Evolutionary conservation across 1,139 yeast genomes (phyloP).

Genomic region (Kluyveromyces sp.): DNA sequence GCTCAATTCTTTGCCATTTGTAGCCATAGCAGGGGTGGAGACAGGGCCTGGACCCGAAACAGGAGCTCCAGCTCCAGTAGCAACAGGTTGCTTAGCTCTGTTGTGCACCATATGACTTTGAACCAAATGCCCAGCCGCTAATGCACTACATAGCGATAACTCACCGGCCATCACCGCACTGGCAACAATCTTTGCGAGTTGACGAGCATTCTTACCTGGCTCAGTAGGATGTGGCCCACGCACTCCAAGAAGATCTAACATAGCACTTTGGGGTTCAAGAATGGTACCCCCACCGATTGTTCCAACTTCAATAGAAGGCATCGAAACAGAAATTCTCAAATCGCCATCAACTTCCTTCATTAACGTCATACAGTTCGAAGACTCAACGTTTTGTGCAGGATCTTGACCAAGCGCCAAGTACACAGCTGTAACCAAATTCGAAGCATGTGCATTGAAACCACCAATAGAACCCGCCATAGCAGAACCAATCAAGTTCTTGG

Average conservation of each 20-base stretch:
- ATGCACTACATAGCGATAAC: constrained; percentile 84
- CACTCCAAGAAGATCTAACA: constrained; percentile 90
- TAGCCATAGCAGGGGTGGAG: constrained; percentile 14
- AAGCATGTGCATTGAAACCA: constrained; percentile 97
- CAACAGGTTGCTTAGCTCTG: constrained; percentile 41
- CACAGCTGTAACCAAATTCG: constrained; percentile 90
- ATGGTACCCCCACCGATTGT: constrained; percentile 99
- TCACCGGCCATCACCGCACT: constrained; percentile 96
- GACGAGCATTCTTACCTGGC: constrained; percentile 94
- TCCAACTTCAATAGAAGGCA: constrained; percentile 99
- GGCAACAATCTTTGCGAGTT: constrained; percentile 90
- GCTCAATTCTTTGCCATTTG: constrained; percentile 19
- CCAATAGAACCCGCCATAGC: constrained; percentile 99
- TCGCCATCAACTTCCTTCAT: constrained; percentile 83
- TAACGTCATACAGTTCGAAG: constrained; percentile 92
- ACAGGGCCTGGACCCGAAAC: no score
- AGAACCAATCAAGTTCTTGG: constrained; percentile 88
- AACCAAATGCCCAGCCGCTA: constrained; percentile 97
- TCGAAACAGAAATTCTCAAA: constrained; percentile 83
- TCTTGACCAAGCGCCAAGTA: constrained; percentile 96
- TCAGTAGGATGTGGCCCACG: constrained; percentile 90
- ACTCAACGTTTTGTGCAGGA: constrained; percentile 97
- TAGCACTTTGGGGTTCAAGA: constrained; percentile 92
- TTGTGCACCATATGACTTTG: constrained; percentile 97
- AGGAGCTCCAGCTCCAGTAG: constrained; percentile 9